Evolutionary conservation across 352 stramenopile genomes (phyloP).

Genomic region (Elongisporangium prolatum): DNA sequence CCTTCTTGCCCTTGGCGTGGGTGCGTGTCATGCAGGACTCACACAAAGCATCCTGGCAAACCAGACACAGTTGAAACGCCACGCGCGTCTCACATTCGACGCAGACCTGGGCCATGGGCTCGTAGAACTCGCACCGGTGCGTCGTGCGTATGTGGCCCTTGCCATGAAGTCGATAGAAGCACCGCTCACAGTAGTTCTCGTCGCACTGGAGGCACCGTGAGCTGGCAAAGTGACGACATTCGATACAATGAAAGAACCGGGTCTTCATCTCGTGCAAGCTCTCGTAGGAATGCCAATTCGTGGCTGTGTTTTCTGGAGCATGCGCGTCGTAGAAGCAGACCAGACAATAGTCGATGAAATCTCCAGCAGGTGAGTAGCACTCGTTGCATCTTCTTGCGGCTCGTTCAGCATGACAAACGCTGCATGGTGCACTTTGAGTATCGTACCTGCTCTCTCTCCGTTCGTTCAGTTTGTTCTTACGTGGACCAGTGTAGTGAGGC

Average conservation of each 20-base stretch:
- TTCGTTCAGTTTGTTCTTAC: neutral
- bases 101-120: conserved; percentile 43
- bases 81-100: conserved; percentile 72
- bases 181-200: conserved; percentile 79
- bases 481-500: conserved; percentile 30
- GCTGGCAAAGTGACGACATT: conserved; percentile 61
- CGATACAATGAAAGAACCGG: conserved; percentile 58
- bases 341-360: conserved; percentile 74
- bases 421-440: conserved; percentile 25
- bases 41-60: conserved; percentile 66
- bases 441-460: conserved; percentile 3
- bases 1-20: conserved; percentile 40
- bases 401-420: conserved; percentile 48
- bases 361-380: conserved; percentile 47
- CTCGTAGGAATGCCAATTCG: conserved; percentile 60
- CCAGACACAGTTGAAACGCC: conserved; percentile 55
- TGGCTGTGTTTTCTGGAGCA: conserved; percentile 17
- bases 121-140: conserved; percentile 62
- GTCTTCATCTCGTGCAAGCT: conserved; percentile 30
- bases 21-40: conserved; percentile 56
- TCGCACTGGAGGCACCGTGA: conserved; percentile 63
- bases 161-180: conserved; percentile 64
- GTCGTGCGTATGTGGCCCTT: conserved; percentile 45
- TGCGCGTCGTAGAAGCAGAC: conserved; percentile 69
- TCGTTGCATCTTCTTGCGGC: conserved; percentile 64